Conservation (phyloP, 2,329 filamentous ascomycete species). For the Claviceps sorghi region DNA sequence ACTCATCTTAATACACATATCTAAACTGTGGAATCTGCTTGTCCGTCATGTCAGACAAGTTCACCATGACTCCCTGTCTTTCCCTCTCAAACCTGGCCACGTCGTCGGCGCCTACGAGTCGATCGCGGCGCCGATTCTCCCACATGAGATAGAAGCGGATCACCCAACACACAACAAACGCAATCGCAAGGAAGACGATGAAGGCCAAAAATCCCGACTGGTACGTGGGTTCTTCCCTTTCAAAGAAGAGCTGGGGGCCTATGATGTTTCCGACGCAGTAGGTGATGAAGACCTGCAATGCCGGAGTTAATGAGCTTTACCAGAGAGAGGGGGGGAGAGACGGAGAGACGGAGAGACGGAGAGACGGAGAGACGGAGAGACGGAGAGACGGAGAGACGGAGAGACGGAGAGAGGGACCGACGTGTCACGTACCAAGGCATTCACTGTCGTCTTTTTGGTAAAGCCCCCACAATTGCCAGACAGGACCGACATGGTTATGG, state of each 20-base stretch:
- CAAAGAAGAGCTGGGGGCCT: constrained; percentile 44
- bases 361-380: too few relatives aligned
- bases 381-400: too few relatives aligned
- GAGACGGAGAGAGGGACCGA: not conserved
- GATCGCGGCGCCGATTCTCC: constrained; percentile 40
- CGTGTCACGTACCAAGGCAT: constrained; percentile 29
- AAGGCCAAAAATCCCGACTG: constrained; percentile 47
- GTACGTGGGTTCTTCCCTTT: constrained; percentile 43
- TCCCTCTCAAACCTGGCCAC: constrained; percentile 3
- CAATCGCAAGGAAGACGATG: constrained; percentile 39
- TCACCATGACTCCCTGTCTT: constrained; percentile 5
- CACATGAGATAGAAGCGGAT: constrained; percentile 34
- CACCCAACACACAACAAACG: constrained; percentile 27
- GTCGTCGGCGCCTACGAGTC: not conserved
- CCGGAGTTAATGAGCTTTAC: not conserved
- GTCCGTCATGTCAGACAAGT: constrained; percentile 35
- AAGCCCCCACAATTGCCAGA: constrained; percentile 46
- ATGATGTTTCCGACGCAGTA: constrained; percentile 48
- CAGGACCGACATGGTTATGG: constrained; percentile 39
- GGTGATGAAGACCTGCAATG: constrained; percentile 33
- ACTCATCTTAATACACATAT: constrained; percentile 26
- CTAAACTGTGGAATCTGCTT: constrained; percentile 38
- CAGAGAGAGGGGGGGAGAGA: too few relatives aligned
- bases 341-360: too few relatives aligned
- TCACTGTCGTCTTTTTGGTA: constrained; percentile 46